These are phyloP conservation scores for Calvatia gigantea DNA, from an alignment of 768 basidiomycete genomes.

Conservation along the genomic window DNA sequence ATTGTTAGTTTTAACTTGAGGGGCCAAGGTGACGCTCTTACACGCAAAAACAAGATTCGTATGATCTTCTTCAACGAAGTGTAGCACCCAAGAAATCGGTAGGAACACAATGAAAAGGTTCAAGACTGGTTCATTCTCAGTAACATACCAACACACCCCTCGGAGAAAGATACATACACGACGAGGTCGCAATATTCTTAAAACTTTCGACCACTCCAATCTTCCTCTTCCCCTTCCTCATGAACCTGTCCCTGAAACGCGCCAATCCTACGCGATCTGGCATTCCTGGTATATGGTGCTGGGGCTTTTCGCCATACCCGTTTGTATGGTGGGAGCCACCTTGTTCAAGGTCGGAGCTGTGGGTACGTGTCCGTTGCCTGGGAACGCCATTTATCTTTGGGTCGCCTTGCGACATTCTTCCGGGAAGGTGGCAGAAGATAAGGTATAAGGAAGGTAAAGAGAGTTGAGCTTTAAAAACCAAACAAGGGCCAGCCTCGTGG, in stretches of 20 bases:
- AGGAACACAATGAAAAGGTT: slow-evolving; percentile 56
- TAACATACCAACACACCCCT: neutral
- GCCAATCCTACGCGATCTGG: neutral
- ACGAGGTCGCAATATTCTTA: slow-evolving; percentile 43
- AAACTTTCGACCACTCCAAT: slow-evolving; percentile 43
- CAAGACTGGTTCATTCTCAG: slow-evolving; percentile 37
- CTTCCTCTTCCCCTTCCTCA: slow-evolving; percentile 40
- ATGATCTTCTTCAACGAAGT: slow-evolving; percentile 41
- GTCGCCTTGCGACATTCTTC: neutral
- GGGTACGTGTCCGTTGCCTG: neutral
- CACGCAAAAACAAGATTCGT: slow-evolving; percentile 45
- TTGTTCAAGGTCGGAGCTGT: neutral
- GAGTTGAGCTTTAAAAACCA: neutral
- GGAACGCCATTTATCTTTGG: neutral
- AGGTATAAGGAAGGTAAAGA: neutral
- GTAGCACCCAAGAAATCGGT: slow-evolving; percentile 58
- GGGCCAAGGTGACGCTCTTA: slow-evolving; percentile 8
- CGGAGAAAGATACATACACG: slow-evolving; percentile 36
- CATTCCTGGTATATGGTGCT: slow-evolving; percentile 5
- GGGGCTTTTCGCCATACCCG: neutral
- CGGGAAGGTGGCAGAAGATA: neutral
- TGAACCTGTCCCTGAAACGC: slow-evolving; percentile 42
- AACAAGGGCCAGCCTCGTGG: slow-evolving; percentile 1
- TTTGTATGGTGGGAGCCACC: neutral
- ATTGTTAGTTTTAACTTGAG: neutral